Base-by-base conservation (phyloP, 2,329 filamentous ascomycete genomes). In the Cercospora zeae-maydis region DNA sequence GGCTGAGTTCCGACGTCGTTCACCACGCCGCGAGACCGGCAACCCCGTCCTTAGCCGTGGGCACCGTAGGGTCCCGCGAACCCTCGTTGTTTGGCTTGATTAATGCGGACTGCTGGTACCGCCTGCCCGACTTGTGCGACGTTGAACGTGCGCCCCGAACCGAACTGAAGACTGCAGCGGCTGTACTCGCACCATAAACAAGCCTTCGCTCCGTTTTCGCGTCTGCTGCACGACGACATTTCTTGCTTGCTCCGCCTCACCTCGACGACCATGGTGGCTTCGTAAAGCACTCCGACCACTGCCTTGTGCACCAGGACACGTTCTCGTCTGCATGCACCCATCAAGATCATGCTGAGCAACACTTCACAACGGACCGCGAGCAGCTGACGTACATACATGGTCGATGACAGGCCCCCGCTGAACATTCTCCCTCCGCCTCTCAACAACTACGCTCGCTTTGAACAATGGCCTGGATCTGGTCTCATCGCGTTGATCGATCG, bases 151-250 rank as follows among this genome's bases (percentile, higher is more conserved):
- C 47, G 57, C 63, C 59, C 62, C 55, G 36, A 60, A 60, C 42
- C 62, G 58, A 33, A 64, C 62, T 62, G 61, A 66, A 63, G 16
- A 63, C 66, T 65, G 68, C 64, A 66, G 61, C 65, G 61, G 37
- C 52, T 62, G 56, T 42, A 59, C 60, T 34, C 51, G 55, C 62
- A 52, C 56, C 61, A 58, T 59, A 60, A 62, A 66, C 60, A 60
- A 59, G 47, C 21, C 57, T 39, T 56, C 59, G 59, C 61, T 66
- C 52, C 63, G 47, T 65, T 63, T 54, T 65, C 68, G 66, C 66
- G 60, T 63, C 51, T 51, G 58, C n/a, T 27, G 24, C 24, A 51
- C 59, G 54, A 27, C 65, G 36, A 16, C 24, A 61, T 53, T 49
- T 62, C 56, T n/a, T 52, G 24, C 49, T 45, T 14, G 39, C 57